Percentiles rank a stretch among this genome's conserved stretches.
These are phyloP conservation scores for Hypocrella siamensis DNA, from an alignment of 2,329 filamentous ascomycete species.

Conservation along the genomic window DNA sequence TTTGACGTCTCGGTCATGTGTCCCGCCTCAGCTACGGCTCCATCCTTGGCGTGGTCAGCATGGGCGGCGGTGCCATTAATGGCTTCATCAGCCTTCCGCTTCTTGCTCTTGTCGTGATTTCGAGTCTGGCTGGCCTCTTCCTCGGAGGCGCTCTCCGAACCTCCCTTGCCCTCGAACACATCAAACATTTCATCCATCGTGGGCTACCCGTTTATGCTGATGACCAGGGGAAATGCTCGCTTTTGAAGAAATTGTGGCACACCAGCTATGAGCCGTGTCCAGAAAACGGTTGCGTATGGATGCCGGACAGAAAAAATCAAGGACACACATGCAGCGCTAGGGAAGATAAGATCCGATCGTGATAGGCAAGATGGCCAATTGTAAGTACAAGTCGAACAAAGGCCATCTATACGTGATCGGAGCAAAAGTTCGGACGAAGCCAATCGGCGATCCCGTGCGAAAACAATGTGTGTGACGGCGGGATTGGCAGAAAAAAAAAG, in stretches of 20 bases:
- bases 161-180: slow-evolving; percentile 54
- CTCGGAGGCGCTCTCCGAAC: slow-evolving; percentile 22
- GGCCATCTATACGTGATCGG: too few relatives aligned
- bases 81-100: slow-evolving; percentile 70
- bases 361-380: too few relatives aligned
- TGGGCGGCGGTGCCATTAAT: slow-evolving; percentile 38
- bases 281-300: too few relatives aligned
- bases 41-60: slow-evolving; percentile 5
- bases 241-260: neutral
- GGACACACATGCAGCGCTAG: too few relatives aligned
- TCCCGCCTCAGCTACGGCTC: slow-evolving; percentile 17
- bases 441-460: neutral
- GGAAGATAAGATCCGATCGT: too few relatives aligned
- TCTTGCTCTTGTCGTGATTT: slow-evolving; percentile 53
- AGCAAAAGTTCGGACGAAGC: too few relatives aligned
- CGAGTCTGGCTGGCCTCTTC: slow-evolving; percentile 31
- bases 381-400: too few relatives aligned
- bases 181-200: slow-evolving; percentile 68
- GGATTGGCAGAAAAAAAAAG: slow-evolving; percentile 13
- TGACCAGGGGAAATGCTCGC: too few relatives aligned
- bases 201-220: slow-evolving; percentile 1
- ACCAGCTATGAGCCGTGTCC: too few relatives aligned
- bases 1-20: slow-evolving; percentile 27
- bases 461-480: slow-evolving; percentile 7
- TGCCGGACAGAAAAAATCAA: too few relatives aligned